These are phyloP conservation scores for Aspergillus sergii DNA, from an alignment of 2,329 filamentous ascomycete genomes.

Conservation along the genomic window DNA sequence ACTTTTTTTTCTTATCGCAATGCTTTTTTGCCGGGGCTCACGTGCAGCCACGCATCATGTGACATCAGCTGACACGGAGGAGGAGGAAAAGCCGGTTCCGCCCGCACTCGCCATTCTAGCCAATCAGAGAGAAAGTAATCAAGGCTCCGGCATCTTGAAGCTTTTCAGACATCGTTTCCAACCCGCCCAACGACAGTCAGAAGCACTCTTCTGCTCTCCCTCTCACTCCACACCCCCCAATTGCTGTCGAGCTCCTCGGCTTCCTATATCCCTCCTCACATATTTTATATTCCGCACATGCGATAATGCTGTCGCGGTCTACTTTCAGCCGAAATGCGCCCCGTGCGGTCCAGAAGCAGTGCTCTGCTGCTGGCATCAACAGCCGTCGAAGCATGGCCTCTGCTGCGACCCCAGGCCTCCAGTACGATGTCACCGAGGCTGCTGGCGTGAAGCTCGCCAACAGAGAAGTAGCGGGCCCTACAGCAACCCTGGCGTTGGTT, in stretches of 20 bases:
- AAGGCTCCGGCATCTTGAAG: constrained; percentile 45
- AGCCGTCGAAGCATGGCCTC: constrained; percentile 65
- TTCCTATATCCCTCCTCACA: constrained; percentile 31
- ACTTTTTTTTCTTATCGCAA: constrained; percentile 14
- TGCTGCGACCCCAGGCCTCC: constrained; percentile 72
- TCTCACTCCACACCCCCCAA: constrained; percentile 33
- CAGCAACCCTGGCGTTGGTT: constrained; percentile 87
- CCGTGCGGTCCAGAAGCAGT: constrained; percentile 62
- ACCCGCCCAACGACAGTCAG: constrained; percentile 32
- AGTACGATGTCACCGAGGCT: constrained; percentile 84
- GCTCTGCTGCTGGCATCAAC: constrained; percentile 56
- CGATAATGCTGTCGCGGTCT: constrained; percentile 69
- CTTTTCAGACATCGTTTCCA: constrained; percentile 42
- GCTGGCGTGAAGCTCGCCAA: constrained; percentile 90
- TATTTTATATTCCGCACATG: constrained; percentile 59
- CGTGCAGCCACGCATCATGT: constrained; percentile 24
- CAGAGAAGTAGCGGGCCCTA: constrained; percentile 84
- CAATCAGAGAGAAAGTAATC: constrained; percentile 45
- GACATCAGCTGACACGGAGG: constrained; percentile 28
- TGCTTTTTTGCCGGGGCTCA: constrained; percentile 17
- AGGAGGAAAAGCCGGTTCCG: constrained; percentile 37
- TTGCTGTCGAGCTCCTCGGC: constrained; percentile 43
- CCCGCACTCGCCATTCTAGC: constrained; percentile 40
- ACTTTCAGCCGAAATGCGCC: constrained; percentile 65
- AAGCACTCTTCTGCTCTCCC: constrained; percentile 29